phyloP scores from a whole-genome alignment of 2,329 filamentous ascomycete species.

The Onygenales sp. region DNA sequence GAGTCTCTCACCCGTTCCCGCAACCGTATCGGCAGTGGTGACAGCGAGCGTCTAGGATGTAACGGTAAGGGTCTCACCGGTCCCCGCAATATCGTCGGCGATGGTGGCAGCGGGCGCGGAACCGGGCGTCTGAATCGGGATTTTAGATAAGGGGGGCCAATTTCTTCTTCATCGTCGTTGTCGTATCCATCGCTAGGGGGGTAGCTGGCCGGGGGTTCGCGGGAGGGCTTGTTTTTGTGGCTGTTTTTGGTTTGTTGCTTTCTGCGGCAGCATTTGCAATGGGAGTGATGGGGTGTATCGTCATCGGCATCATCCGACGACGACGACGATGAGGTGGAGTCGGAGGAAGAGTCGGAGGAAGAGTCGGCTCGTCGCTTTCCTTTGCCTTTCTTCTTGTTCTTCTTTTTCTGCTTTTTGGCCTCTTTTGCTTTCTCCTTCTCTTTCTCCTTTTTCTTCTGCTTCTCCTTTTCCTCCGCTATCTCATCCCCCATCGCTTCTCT shows the following conservation, averaged over 20 bases:
- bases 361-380: not conserved
- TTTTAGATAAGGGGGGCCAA: not conserved
- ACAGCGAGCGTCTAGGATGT: not conserved
- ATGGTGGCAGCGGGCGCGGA: not conserved
- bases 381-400: not conserved
- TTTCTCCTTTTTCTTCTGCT: slow-evolving; percentile 21
- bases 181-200: not conserved
- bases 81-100: not conserved
- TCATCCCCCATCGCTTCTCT: not conserved
- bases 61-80: too few relatives aligned
- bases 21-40: not conserved
- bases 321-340: not conserved
- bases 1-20: not conserved
- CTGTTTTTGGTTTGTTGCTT: too few relatives aligned
- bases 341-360: not conserved
- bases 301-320: not conserved
- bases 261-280: too few relatives aligned
- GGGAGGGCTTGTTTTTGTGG: too few relatives aligned
- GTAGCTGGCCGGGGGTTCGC: too few relatives aligned
- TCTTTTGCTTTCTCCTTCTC: slow-evolving; percentile 23
- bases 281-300: too few relatives aligned
- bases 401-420: not conserved
- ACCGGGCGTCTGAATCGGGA: too few relatives aligned
- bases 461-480: not conserved
- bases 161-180: not conserved